These are phyloP conservation scores for Sanghuangporus sanghuang DNA, from an alignment of 1,284 basidiomycete genomes.

Conservation along the genomic window DNA sequence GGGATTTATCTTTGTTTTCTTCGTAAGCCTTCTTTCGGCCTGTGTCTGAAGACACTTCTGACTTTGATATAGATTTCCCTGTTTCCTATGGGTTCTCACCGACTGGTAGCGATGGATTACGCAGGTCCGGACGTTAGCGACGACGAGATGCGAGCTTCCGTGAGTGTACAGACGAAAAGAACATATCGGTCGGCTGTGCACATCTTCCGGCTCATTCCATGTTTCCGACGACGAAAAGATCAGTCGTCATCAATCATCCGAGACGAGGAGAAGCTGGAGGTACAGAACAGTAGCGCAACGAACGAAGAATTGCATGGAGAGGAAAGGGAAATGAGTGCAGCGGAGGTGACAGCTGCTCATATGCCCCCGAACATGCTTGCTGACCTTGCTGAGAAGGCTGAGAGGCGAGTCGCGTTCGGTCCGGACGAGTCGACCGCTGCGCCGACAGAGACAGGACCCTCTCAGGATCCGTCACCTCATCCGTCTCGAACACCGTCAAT, in stretches of 20 bases:
- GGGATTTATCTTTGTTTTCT: constrained; percentile 39
- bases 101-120: constrained; percentile 53
- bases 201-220: neutral
- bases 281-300: neutral
- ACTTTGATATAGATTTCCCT: constrained; percentile 44
- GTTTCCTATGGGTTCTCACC: constrained; percentile 54
- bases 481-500: constrained; percentile 17
- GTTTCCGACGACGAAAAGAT: neutral
- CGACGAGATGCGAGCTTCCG: constrained; percentile 38
- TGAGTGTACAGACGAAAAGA: constrained; percentile 14
- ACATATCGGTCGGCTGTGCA: neutral
- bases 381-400: neutral
- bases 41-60: neutral
- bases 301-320: neutral
- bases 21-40: constrained; percentile 26
- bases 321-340: neutral
- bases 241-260: neutral
- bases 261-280: neutral
- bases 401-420: constrained; percentile 29
- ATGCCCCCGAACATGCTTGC: neutral
- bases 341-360: neutral
- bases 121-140: constrained; percentile 55
- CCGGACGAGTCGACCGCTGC: constrained; percentile 23
- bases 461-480: constrained; percentile 3
- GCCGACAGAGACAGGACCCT: constrained; percentile 23